Percentiles rank a stretch among this genome's conserved stretches.
Evolutionary conservation across 768 basidiomycete genomes (phyloP).

Genomic region (Phaeotremella skinneri): DNA sequence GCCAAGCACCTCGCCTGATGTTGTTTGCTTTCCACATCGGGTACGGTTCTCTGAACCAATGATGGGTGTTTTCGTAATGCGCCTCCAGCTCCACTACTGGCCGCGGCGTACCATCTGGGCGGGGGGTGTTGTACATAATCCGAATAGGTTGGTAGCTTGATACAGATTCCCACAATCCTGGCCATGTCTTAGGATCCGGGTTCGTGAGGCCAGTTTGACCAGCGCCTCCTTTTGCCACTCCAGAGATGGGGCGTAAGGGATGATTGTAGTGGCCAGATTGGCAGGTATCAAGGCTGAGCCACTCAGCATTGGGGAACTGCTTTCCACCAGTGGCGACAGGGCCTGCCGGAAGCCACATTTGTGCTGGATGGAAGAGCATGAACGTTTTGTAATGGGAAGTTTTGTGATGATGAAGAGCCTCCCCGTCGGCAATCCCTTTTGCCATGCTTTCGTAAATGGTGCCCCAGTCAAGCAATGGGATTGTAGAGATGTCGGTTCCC

Average conservation of each 20-base stretch:
- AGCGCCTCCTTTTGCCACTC: no score
- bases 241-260: not conserved
- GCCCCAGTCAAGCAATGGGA: constrained; percentile 9
- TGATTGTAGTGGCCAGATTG: constrained; percentile 20
- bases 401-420: not conserved
- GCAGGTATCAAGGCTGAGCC: constrained; percentile 17
- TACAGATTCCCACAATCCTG: constrained; percentile 1
- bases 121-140: constrained; percentile 17
- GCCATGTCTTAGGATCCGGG: constrained; percentile 2
- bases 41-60: constrained; percentile 9
- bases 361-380: constrained; percentile 10
- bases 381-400: constrained; percentile 3
- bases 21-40: constrained; percentile 20
- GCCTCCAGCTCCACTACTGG: constrained; percentile 28
- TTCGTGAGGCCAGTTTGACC: not conserved
- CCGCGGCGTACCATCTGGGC: constrained; percentile 14
- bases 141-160: constrained; percentile 15
- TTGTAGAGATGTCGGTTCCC: constrained; percentile 5
- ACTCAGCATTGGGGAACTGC: constrained; percentile 19
- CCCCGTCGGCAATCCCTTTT: constrained; percentile 16
- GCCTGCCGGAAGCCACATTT: constrained; percentile 15
- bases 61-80: constrained; percentile 22
- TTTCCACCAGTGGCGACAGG: constrained; percentile 4
- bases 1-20: constrained; percentile 24
- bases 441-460: constrained; percentile 14